A percentile compares a stretch with the other conserved stretches of the same genome.
phyloP scores from a whole-genome alignment of 345 rosid genomes.

The Reutealis trisperma region DNA sequence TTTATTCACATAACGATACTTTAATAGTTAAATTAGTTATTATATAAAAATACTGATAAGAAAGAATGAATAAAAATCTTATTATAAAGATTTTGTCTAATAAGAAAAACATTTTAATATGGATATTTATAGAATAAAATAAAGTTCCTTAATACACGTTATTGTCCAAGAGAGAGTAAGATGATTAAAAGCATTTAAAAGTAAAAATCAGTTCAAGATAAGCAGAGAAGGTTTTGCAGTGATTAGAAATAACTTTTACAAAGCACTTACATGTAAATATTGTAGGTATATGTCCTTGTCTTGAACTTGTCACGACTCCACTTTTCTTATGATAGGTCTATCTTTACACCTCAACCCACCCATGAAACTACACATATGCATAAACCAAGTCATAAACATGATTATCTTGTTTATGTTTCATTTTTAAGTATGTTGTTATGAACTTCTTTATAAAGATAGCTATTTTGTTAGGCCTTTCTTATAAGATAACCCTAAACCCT shows the following conservation, averaged over 20 bases:
- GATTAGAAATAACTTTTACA: slow-evolving; percentile 1
- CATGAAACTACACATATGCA: not conserved
- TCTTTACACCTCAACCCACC: slow-evolving; percentile 29
- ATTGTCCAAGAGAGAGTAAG: not conserved
- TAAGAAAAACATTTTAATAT: too few relatives aligned
- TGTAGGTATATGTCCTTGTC: slow-evolving; percentile 46
- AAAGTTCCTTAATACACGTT: not conserved
- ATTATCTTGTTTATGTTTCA: not conserved
- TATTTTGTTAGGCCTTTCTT: not conserved
- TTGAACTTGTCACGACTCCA: slow-evolving; percentile 16
- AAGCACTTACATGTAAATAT: not conserved
- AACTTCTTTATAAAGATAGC: not conserved
- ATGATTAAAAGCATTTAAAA: not conserved
- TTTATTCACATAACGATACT: too few relatives aligned
- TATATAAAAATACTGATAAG: too few relatives aligned
- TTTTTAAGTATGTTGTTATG: too few relatives aligned
- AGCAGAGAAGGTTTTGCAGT: not conserved
- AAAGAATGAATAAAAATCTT: too few relatives aligned
- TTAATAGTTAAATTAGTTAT: too few relatives aligned
- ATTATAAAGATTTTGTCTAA: too few relatives aligned
- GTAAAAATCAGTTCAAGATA: not conserved
- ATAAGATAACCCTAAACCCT: not conserved
- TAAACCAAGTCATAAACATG: not conserved
- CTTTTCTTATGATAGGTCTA: slow-evolving; percentile 13
- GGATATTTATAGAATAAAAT: too few relatives aligned